Evolutionary conservation across 306 rosid species (phyloP).

Genomic region (Sicyos edulis): DNA sequence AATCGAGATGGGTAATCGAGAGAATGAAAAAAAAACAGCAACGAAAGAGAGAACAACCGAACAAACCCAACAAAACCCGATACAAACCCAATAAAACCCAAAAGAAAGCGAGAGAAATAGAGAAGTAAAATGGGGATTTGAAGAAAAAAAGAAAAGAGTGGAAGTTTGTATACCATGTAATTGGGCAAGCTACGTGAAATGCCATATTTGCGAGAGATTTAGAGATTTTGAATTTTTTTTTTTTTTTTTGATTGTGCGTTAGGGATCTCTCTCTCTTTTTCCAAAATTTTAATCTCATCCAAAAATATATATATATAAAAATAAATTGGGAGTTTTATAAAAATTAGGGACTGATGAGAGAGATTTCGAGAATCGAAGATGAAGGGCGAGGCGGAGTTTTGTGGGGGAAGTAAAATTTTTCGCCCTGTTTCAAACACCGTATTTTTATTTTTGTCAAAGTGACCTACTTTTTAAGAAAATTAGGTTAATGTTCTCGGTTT

Average conservation of each 20-base stretch:
- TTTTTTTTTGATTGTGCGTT: constrained; percentile 23
- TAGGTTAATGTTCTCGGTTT: not conserved
- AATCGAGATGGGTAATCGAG: constrained; percentile 4
- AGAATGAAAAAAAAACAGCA: not conserved
- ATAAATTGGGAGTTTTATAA: not conserved
- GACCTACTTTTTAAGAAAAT: not conserved
- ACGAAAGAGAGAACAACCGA: constrained; percentile 11
- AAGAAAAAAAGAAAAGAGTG: not conserved
- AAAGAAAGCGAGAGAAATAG: constrained; percentile 7
- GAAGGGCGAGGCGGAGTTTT: constrained; percentile 15
- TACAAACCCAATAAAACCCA: constrained; percentile 3
- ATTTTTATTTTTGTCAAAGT: constrained; percentile 13
- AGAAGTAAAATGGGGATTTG: constrained; percentile 15
- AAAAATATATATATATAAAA: not conserved
- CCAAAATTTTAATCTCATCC: constrained; percentile 22
- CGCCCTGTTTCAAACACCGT: not conserved
- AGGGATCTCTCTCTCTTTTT: constrained; percentile 32
- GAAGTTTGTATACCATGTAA: constrained; percentile 48
- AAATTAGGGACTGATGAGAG: constrained; percentile 16
- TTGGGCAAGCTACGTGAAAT: constrained; percentile 84
- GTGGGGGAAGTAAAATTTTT: not conserved
- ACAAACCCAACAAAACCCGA: not conserved
- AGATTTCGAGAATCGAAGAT: constrained; percentile 4
- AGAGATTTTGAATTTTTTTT: constrained; percentile 31
- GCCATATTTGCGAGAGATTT: constrained; percentile 48